Percentiles rank a stretch among this genome's conserved stretches.
Evolutionary conservation across 148 eudicot genomes (phyloP).

Genomic region (Tetragonia tetragonoides): DNA sequence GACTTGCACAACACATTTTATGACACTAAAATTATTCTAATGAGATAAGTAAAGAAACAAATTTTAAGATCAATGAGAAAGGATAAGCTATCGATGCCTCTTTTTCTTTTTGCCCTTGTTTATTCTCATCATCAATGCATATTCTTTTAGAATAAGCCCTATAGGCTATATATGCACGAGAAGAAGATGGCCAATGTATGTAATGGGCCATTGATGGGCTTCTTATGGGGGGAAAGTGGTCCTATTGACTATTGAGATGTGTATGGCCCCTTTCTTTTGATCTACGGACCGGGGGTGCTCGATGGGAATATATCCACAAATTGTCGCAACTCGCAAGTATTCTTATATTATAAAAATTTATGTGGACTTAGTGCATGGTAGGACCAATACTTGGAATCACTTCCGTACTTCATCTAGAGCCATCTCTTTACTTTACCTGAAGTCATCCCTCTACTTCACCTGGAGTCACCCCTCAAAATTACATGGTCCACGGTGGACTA

Average conservation of each 20-base stretch:
- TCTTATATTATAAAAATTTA: too few species aligned
- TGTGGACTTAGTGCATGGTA: too few species aligned
- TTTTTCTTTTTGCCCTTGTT: not conserved
- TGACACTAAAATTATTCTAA: not conserved
- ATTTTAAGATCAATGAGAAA: not conserved
- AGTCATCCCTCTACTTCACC: too few species aligned
- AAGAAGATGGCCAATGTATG: not conserved
- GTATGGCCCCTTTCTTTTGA: not conserved
- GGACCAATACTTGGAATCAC: too few species aligned
- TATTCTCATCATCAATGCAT: too few species aligned
- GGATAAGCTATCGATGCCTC: not conserved
- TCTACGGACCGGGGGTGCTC: not conserved
- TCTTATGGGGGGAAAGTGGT: not conserved
- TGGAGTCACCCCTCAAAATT: too few species aligned
- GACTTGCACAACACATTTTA: not conserved
- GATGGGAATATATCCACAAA: not conserved
- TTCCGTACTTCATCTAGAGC: too few species aligned
- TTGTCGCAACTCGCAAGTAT: too few species aligned
- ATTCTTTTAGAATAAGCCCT: not conserved
- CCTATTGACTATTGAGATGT: not conserved
- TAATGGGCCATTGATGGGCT: not conserved
- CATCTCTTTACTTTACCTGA: too few species aligned
- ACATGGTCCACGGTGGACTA: too few species aligned
- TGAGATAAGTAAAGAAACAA: not conserved
- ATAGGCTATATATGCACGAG: not conserved